Evolutionary conservation across 257 asterid species (phyloP).

Genomic region (Gentiana dahurica): DNA sequence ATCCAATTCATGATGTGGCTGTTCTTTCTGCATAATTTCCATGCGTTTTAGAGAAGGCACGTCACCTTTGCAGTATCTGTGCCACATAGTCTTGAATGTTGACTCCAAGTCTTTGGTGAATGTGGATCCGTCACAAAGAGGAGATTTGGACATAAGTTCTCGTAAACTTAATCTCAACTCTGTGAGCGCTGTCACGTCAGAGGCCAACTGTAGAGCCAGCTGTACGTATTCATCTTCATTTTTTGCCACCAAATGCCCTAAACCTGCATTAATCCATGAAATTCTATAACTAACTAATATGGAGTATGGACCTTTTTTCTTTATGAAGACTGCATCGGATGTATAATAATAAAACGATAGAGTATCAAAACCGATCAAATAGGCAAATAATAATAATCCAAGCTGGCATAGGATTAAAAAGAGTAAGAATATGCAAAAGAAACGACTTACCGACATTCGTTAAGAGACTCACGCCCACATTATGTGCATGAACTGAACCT

Average conservation of each 20-base stretch:
- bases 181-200: conserved; percentile 64
- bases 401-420: conserved; percentile 2
- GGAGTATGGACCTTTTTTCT: background rate
- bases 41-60: conserved; percentile 64
- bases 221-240: conserved; percentile 81
- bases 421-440: background rate
- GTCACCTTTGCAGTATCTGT: conserved; percentile 66
- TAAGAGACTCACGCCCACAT: conserved; percentile 92
- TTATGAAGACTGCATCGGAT: background rate
- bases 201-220: conserved; percentile 59
- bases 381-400: background rate
- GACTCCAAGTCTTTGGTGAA: conserved; percentile 60
- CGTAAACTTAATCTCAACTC: conserved; percentile 63
- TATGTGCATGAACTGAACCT: conserved; percentile 93
- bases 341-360: background rate
- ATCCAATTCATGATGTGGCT: conserved; percentile 2
- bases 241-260: conserved; percentile 59
- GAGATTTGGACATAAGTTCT: conserved; percentile 78
- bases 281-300: background rate
- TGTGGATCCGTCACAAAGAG: conserved; percentile 73
- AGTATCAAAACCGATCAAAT: background rate
- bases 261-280: conserved; percentile 36
- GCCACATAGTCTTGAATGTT: conserved; percentile 71
- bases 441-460: conserved; percentile 64
- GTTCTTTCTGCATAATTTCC: conserved; percentile 35